A percentile compares a stretch with the other conserved stretches of the same genome.
Conservation (phyloP, 202 grass and related monocot species). For the Carex sylvatica region DNA sequence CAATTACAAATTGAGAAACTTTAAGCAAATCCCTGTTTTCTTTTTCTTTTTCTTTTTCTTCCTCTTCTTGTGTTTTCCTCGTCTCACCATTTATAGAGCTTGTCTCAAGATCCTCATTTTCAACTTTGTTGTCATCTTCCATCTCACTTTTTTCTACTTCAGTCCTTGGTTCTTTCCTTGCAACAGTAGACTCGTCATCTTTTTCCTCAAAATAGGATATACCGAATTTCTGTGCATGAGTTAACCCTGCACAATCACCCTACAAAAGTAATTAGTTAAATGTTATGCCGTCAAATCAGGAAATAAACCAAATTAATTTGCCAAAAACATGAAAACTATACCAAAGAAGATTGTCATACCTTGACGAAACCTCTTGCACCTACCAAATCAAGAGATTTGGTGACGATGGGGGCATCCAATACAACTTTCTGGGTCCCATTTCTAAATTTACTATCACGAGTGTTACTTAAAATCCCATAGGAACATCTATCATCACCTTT, state of each 20-base stretch:
- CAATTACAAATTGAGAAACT: slow-evolving; percentile 34
- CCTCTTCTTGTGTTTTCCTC: slow-evolving; percentile 1
- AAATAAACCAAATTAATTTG: slow-evolving; percentile 15
- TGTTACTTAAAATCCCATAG: slow-evolving; percentile 34
- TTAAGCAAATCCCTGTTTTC: not conserved
- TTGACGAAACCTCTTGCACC: slow-evolving; percentile 58
- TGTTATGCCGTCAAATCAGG: not conserved
- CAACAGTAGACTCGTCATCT: slow-evolving; percentile 21
- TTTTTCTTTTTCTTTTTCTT: not conserved
- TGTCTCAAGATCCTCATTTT: not conserved
- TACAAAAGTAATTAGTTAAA: slow-evolving; percentile 36
- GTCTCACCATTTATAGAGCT: not conserved
- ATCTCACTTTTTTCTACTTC: slow-evolving; percentile 22
- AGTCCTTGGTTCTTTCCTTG: not conserved
- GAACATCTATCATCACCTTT: slow-evolving; percentile 38
- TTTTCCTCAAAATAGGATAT: slow-evolving; percentile 52
- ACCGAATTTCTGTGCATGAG: slow-evolving; percentile 77
- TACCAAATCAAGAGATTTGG: slow-evolving; percentile 40
- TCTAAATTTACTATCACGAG: slow-evolving; percentile 34
- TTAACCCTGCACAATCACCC: slow-evolving; percentile 81
- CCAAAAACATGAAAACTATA: slow-evolving; percentile 12
- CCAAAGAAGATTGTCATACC: slow-evolving; percentile 43
- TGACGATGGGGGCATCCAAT: slow-evolving; percentile 29
- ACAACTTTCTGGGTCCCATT: slow-evolving; percentile 46
- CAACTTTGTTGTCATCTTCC: not conserved